These are phyloP conservation scores for Venturia nashicola DNA, from an alignment of 2,329 filamentous ascomycete species.

Conservation along the genomic window DNA sequence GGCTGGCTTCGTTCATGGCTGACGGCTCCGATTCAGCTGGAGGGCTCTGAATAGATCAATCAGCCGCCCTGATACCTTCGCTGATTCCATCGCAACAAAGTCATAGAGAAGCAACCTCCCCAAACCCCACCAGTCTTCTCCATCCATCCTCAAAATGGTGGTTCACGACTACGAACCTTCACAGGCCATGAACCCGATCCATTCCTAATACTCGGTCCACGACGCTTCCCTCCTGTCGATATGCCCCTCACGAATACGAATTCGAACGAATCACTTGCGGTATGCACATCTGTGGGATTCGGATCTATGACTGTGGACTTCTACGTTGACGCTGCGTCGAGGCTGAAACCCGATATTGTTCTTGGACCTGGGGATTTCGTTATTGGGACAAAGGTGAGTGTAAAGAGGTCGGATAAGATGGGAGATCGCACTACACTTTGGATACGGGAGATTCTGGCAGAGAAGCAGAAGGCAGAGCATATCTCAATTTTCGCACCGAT, in stretches of 20 bases:
- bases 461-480: constrained; percentile 19
- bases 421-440: constrained; percentile 75
- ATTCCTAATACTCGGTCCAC: constrained; percentile 61
- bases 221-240: constrained; percentile 63
- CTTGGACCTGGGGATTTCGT: constrained; percentile 62
- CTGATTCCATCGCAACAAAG: constrained; percentile 28
- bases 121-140: constrained; percentile 41
- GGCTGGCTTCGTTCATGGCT: constrained; percentile 17
- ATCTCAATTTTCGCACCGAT: constrained; percentile 46
- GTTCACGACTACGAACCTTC: constrained; percentile 60
- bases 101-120: constrained; percentile 46
- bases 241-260: constrained; percentile 58
- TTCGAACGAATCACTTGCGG: constrained; percentile 47
- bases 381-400: constrained; percentile 43
- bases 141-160: constrained; percentile 23
- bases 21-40: constrained; percentile 16
- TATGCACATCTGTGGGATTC: constrained; percentile 83
- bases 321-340: constrained; percentile 53
- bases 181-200: constrained; percentile 55
- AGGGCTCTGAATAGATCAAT: too few species aligned
- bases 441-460: constrained; percentile 54
- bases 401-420: constrained; percentile 72
- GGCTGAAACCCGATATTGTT: constrained; percentile 67
- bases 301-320: constrained; percentile 54
- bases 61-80: neutral